Base-by-base conservation (phyloP, 2,329 filamentous ascomycete genomes). In the Pseudopyricularia javanii region DNA sequence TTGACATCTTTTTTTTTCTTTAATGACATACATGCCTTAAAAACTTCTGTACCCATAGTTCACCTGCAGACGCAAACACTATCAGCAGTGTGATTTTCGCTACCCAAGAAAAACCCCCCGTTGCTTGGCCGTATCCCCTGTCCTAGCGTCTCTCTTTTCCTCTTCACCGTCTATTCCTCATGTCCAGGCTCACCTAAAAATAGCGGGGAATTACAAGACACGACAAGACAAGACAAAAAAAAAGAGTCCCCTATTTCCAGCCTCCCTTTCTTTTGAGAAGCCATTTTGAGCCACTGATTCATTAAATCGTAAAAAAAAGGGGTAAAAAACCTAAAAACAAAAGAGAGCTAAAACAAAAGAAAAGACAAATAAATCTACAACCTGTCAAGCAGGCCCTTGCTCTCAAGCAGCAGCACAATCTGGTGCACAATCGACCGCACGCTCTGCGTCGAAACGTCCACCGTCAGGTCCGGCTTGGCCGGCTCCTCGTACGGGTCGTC, bases 401-500 rank as follows among this genome's bases (percentile, higher is more conserved):
- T 86, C 80, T 98, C 93, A 55, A 98, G 76, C 72, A 96, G 72
- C 64, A 98, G 77, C 58, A 98, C 80, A 63, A 98, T 97, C 79
- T 97, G 88, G 75, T 98, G 93, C 52, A 98, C 93, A 57, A 91
- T 91, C 55, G 87, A 93, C 64, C 93, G 80, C 49, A 97, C 91
- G 59, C 82, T 87, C 70, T 88, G 89, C 79, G 86, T 93, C 72
- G 87, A 84, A 53, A 85, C 68, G 69, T 97, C 86, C 37, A 97
- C 91, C 5, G 82, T 81, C 59, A 98, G 75, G 67, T 97, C 83
- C 32, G 91, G 80, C 72, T 91, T 90, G 59, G 71, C 63, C 9
- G 93, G 93, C 22, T 70, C 66, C 82, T 98, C 93, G 66, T 98
- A 98, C 49, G 93, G 91, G 74, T 97, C 91, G 66, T 97, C 91